Percentiles rank a stretch among this genome's conserved stretches.
These are phyloP conservation scores for Fagus crenata DNA, from an alignment of 306 rosid genomes.

Conservation along the genomic window DNA sequence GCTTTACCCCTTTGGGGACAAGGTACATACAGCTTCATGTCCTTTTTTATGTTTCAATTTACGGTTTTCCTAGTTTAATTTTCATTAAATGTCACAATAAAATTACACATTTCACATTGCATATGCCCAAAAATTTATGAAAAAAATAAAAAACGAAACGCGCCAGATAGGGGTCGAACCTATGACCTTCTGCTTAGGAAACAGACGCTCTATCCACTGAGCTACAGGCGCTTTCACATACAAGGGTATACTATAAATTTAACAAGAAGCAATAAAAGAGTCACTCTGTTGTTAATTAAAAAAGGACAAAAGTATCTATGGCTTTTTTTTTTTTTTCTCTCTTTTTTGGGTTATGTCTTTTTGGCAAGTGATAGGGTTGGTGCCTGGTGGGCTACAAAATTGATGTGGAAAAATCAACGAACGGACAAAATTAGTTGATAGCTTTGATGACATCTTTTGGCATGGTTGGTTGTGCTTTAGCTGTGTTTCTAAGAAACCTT, in stretches of 20 bases:
- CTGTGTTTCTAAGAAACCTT: not conserved
- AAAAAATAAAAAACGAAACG: not conserved
- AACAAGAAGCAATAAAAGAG: not conserved
- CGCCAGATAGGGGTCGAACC: constrained; percentile 64
- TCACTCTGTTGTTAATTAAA: not conserved
- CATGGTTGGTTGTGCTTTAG: not conserved
- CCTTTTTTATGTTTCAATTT: not conserved
- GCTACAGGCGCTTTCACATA: constrained; percentile 46
- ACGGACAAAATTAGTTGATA: not conserved
- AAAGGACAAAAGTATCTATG: not conserved
- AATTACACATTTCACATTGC: too few relatives aligned
- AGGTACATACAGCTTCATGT: constrained; percentile 45
- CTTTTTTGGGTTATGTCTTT: not conserved
- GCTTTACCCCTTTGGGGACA: constrained; percentile 93
- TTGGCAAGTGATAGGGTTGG: not conserved
- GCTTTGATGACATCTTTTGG: not conserved
- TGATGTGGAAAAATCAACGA: not conserved
- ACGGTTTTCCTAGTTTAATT: constrained; percentile 8
- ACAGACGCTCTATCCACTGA: constrained; percentile 78
- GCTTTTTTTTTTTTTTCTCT: not conserved
- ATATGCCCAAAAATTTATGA: not conserved
- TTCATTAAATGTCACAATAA: not conserved
- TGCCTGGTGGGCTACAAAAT: not conserved
- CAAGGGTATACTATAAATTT: rapidly evolving
- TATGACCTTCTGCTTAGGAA: constrained; percentile 78